Base-by-base conservation (phyloP, 257 asterid genomes). In the Gardenia jasminoides region DNA sequence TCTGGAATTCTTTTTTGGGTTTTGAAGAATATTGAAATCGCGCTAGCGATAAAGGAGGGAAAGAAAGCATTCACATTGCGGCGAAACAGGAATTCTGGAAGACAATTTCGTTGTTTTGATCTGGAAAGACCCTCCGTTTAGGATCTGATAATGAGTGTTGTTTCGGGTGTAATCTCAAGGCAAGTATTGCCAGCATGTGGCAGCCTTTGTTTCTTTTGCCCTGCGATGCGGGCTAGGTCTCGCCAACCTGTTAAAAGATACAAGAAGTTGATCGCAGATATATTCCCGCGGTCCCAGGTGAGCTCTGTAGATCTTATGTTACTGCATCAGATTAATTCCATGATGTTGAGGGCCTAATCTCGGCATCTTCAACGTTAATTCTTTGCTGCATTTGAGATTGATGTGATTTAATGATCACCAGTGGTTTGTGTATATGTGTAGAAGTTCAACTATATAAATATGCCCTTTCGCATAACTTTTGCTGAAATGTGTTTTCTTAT, bases 231-330 rank as follows among this genome's bases (percentile, higher is more conserved):
- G 31, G 89, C 98, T 4, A 90, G 99, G 93, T 96, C 99, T 31
- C 87, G 98, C 87, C 99, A 96, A 88, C 99, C 99, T 12, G 99
- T 96, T 72, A 96, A 93, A 92, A 89, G 99, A 86, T 96, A 96
- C 88, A 96, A 96, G 96, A 92, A 96, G 89, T 83, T 96, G 92
- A 92, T 96, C 64, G 79, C 99, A 0, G 99, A 96, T 77, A 93
- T 93, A 74, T 93, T 96, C 73, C 97, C 99, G 33, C 89, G 90
- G 22, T 79, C 88, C 70, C 97, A 85, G 98, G 99, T 96, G 75
- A 79, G 96, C 87, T 76, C 78, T 82, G 13, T 66, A 74, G 56
- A 76, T 72, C 72, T 54, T 24, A 75, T 78, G 47, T 78, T 22
- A 52, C 26, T 59, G 36, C 67, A 62, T 72, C 17, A 3, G 65